phyloP scores from a whole-genome alignment of 305 asterid genomes.

The Stenogyne calaminthoides region DNA sequence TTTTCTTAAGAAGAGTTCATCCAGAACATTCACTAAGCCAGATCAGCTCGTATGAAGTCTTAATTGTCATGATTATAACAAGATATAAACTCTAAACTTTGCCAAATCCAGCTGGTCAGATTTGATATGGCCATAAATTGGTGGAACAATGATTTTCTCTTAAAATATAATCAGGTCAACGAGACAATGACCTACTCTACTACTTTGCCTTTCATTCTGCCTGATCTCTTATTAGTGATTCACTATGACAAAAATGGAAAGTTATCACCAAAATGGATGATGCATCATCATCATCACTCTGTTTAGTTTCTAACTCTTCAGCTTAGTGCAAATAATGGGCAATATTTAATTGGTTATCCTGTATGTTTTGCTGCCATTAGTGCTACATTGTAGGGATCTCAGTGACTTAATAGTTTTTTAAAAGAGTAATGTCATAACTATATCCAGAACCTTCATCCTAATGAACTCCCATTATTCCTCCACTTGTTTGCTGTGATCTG shows the following conservation, averaged over 20 bases:
- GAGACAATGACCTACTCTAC: not conserved
- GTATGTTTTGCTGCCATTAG: constrained; percentile 32
- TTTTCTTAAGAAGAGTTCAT: not conserved
- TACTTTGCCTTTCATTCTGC: not conserved
- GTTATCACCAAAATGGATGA: constrained; percentile 2
- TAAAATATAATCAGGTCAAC: constrained; percentile 11
- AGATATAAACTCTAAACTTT: not conserved
- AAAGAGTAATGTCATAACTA: not conserved
- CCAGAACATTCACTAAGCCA: not conserved
- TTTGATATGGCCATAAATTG: constrained; percentile 17
- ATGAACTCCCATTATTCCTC: constrained; percentile 26
- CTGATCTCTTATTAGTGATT: constrained; percentile 5
- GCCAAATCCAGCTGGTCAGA: not conserved
- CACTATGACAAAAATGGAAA: constrained; percentile 17
- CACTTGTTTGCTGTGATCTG: not conserved
- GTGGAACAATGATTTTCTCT: not conserved
- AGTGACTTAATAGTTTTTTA: constrained; percentile 20
- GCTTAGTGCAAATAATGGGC: constrained; percentile 28
- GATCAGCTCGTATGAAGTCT: not conserved
- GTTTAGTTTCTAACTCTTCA: not conserved
- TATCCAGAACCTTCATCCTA: constrained; percentile 22
- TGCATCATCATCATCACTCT: constrained; percentile 15
- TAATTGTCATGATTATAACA: not conserved
- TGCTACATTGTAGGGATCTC: constrained; percentile 33
- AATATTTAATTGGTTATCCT: not conserved